These are phyloP conservation scores for Digitaria exilis DNA, from an alignment of 202 grass and related monocot genomes.

Conservation along the genomic window DNA sequence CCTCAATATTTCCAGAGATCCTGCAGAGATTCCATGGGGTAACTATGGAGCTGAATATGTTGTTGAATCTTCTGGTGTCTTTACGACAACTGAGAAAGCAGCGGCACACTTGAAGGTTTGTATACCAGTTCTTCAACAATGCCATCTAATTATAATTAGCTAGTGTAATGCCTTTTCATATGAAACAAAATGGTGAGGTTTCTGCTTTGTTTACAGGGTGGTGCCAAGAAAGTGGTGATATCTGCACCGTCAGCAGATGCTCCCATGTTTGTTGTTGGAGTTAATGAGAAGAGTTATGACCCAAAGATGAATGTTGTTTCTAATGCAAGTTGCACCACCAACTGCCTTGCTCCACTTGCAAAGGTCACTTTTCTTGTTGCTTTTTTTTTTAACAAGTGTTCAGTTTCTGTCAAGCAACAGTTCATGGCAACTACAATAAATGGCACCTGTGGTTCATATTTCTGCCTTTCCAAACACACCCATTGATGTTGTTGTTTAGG, in stretches of 20 bases:
- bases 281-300: conserved; percentile 83
- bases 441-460: conserved; percentile 11
- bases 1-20: conserved; percentile 63
- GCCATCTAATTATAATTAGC: conserved; percentile 15
- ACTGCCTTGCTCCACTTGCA: conserved; percentile 98
- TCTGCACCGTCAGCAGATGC: conserved; percentile 94
- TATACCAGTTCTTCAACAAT: conserved; percentile 1
- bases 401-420: conserved; percentile 11
- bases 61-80: conserved; percentile 97
- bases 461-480: conserved; percentile 1
- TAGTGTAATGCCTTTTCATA: background rate
- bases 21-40: conserved; percentile 89
- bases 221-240: conserved; percentile 97
- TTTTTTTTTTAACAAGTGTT: conserved; percentile 4
- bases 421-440: conserved; percentile 13
- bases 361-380: conserved; percentile 51
- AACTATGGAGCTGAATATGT: conserved; percentile 89
- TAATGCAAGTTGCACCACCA: conserved; percentile 97
- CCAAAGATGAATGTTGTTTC: conserved; percentile 92
- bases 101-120: conserved; percentile 88
- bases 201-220: conserved; percentile 64
- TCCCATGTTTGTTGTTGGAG: conserved; percentile 98
- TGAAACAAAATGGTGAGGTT: conserved; percentile 19
- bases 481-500: conserved; percentile 47
- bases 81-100: conserved; percentile 84